Evolutionary conservation across 805 yeast species (phyloP).

Genomic region (Wickerhamiella hasegawae): DNA sequence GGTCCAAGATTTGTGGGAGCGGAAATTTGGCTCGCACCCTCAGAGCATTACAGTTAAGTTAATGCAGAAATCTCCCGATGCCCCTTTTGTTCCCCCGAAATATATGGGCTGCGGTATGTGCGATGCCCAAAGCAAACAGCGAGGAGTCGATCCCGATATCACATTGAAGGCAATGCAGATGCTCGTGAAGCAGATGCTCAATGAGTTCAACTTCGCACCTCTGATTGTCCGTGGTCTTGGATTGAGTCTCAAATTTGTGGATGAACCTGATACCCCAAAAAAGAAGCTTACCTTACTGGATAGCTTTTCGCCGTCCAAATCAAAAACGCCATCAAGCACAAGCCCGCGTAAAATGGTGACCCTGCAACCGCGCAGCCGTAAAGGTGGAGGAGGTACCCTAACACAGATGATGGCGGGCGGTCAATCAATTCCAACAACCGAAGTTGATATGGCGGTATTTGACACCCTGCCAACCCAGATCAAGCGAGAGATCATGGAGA

Average conservation of each 20-base stretch:
- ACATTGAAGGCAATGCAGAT: slow-evolving; percentile 54
- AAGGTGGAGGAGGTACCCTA: slow-evolving; percentile 9
- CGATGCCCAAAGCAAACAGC: slow-evolving; percentile 41
- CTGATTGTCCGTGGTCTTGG: slow-evolving; percentile 33
- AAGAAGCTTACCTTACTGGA: neutral
- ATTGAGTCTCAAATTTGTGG: slow-evolving; percentile 31
- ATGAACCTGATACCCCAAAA: neutral
- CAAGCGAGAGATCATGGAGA: slow-evolving; percentile 35
- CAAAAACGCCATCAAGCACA: neutral
- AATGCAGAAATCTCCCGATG: slow-evolving; percentile 44
- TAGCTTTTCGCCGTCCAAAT: neutral
- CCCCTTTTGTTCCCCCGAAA: slow-evolving; percentile 64
- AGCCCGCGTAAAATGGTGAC: slow-evolving; percentile 7
- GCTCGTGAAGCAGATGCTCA: neutral
- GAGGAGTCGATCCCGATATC: slow-evolving; percentile 39
- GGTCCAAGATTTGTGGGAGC: slow-evolving; percentile 38
- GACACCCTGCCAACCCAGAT: slow-evolving; percentile 50
- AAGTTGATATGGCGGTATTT: slow-evolving; percentile 53
- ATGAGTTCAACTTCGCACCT: slow-evolving; percentile 1
- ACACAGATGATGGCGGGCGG: slow-evolving; percentile 12
- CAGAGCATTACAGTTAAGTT: slow-evolving; percentile 46
- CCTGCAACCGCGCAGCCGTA: slow-evolving; percentile 9
- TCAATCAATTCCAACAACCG: slow-evolving; percentile 13
- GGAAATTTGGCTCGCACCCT: slow-evolving; percentile 29
- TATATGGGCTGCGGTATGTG: slow-evolving; percentile 75